phyloP scores from a whole-genome alignment of 2,329 filamentous ascomycete species.

The Metarhizium brunneum region DNA sequence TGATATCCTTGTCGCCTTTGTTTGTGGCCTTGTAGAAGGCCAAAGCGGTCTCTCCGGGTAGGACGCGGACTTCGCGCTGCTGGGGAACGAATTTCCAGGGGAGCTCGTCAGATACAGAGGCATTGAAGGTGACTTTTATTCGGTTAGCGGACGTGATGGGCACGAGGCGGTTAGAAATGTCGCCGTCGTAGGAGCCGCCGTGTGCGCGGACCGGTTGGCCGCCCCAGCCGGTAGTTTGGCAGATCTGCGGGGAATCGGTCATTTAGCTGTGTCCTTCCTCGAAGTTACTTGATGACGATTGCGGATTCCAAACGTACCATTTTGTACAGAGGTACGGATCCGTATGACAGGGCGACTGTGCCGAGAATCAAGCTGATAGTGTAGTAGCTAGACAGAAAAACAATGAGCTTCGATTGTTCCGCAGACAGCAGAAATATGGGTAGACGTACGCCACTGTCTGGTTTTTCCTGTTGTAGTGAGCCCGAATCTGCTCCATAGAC shows the following conservation, averaged over 20 bases:
- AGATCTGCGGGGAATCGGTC: slow-evolving; percentile 41
- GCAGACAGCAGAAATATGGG: neutral
- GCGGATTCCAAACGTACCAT: slow-evolving; percentile 47
- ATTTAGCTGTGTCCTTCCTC: neutral
- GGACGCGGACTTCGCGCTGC: slow-evolving; percentile 89
- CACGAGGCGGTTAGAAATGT: slow-evolving; percentile 66
- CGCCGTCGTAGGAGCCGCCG: slow-evolving; percentile 40
- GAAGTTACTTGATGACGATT: neutral
- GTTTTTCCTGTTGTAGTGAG: slow-evolving; percentile 59
- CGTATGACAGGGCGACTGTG: slow-evolving; percentile 72
- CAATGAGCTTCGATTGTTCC: neutral
- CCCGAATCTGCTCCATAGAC: slow-evolving; percentile 54
- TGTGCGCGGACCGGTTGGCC: slow-evolving; percentile 85
- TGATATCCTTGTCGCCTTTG: slow-evolving; percentile 82
- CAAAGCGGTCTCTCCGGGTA: slow-evolving; percentile 91
- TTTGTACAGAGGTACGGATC: slow-evolving; percentile 79
- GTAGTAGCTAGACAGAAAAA: slow-evolving; percentile 48
- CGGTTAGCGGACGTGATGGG: slow-evolving; percentile 75
- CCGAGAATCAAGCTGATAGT: slow-evolving; percentile 68
- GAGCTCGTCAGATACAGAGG: slow-evolving; percentile 86
- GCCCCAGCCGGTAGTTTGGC: slow-evolving; percentile 81
- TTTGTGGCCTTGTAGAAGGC: slow-evolving; percentile 98
- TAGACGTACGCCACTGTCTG: slow-evolving; percentile 39
- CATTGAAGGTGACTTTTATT: slow-evolving; percentile 91
- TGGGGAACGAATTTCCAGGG: slow-evolving; percentile 97